Percentiles rank a stretch among this genome's conserved stretches.
Conservation (phyloP, 2,329 filamentous ascomycete species). For the Lecanicillium sp. region DNA sequence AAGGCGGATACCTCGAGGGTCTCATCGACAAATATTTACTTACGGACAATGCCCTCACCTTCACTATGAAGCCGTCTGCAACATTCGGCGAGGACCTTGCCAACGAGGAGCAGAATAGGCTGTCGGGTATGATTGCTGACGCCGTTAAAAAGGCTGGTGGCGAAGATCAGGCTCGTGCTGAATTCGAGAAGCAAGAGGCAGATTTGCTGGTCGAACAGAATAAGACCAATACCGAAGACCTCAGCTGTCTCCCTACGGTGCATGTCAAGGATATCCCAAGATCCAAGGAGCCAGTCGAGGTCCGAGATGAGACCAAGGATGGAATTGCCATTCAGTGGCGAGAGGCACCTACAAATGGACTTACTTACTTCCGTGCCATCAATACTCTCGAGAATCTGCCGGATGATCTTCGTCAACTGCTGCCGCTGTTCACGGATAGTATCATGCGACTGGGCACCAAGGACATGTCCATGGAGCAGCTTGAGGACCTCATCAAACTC, state of each 20-base stretch:
- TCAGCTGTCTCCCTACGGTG: conserved; percentile 82
- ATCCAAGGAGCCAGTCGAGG: conserved; percentile 50
- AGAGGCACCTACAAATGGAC: conserved; percentile 85
- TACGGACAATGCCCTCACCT: conserved; percentile 78
- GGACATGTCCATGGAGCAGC: conserved; percentile 81
- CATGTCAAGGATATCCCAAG: conserved; percentile 84
- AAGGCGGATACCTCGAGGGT: conserved; percentile 73
- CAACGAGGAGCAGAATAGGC: conserved; percentile 65
- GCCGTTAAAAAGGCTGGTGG: conserved; percentile 61
- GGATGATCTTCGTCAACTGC: conserved; percentile 71
- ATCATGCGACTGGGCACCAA: conserved; percentile 91
- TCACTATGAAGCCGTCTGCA: conserved; percentile 85
- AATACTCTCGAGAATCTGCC: conserved; percentile 73
- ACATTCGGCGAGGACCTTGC: conserved; percentile 67
- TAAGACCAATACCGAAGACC: conserved; percentile 72
- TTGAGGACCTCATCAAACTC: conserved; percentile 92
- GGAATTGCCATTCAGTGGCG: conserved; percentile 76
- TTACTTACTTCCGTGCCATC: conserved; percentile 92
- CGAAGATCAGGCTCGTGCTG: conserved; percentile 60
- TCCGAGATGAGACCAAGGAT: conserved; percentile 58
- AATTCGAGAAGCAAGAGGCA: conserved; percentile 70
- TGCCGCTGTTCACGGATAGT: conserved; percentile 85
- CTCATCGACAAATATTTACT: conserved; percentile 85
- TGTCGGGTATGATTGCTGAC: conserved; percentile 66
- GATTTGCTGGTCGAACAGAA: conserved; percentile 75